Conservation (phyloP, 208 protist species). For the Leishmania major region DNA sequence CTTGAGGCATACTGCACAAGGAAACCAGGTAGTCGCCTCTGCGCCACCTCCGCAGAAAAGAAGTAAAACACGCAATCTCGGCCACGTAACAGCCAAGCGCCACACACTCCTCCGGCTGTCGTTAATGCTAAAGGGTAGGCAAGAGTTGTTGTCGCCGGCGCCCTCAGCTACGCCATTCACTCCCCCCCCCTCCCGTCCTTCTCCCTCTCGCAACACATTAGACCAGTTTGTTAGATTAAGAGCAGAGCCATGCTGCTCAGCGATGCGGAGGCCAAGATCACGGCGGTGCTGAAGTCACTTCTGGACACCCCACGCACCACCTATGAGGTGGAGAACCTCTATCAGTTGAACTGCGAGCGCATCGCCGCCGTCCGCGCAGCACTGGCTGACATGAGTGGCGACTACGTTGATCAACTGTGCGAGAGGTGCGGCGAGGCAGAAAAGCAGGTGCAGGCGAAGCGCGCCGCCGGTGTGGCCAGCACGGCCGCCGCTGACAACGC, state of each 20-base stretch:
- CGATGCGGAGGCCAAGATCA: slow-evolving; percentile 42
- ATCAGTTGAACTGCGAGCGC: slow-evolving; percentile 44
- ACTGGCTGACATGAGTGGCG: slow-evolving; percentile 54
- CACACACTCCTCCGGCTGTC: neutral
- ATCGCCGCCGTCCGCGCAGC: slow-evolving; percentile 30
- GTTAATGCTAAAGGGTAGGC: neutral
- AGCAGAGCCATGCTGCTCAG: slow-evolving; percentile 31
- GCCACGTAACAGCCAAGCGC: too few relatives aligned
- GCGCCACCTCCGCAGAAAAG: neutral
- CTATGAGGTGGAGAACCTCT: slow-evolving; percentile 65
- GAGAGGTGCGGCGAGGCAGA: slow-evolving; percentile 36
- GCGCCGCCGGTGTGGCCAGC: neutral
- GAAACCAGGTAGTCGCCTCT: neutral
- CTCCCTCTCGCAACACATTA: neutral
- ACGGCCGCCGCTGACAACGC: slow-evolving; percentile 22
- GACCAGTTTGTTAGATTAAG: neutral
- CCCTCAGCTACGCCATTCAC: neutral
- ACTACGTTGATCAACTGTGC: slow-evolving; percentile 51
- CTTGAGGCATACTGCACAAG: neutral
- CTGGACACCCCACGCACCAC: slow-evolving; percentile 48
- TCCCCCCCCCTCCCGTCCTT: neutral
- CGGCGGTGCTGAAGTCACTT: slow-evolving; percentile 52
- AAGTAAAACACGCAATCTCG: too few relatives aligned
- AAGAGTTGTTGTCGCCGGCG: neutral
- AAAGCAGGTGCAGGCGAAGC: slow-evolving; percentile 16